Evolutionary conservation across 768 basidiomycete genomes (phyloP).

Genomic region (Auriculariales sp.): DNA sequence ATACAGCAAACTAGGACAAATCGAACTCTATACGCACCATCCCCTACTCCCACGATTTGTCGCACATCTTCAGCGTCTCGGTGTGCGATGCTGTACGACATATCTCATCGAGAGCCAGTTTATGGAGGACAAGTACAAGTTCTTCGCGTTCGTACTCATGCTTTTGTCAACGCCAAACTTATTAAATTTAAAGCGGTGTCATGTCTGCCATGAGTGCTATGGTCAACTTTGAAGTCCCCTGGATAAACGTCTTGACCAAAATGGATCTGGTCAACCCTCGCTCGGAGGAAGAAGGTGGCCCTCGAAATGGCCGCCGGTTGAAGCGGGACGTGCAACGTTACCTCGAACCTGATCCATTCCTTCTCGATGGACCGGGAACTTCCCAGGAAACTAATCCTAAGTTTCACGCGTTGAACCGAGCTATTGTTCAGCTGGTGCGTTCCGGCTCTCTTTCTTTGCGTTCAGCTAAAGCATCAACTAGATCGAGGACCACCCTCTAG

Average conservation of each 20-base stretch:
- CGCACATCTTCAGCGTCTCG: conserved; percentile 55
- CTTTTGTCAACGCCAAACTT: conserved; percentile 1
- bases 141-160: conserved; percentile 49
- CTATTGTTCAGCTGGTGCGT: conserved; percentile 84
- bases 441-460: background rate
- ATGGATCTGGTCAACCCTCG: conserved; percentile 86
- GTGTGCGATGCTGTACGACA: conserved; percentile 74
- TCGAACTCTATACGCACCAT: conserved; percentile 97
- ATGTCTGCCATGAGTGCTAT: conserved; percentile 98
- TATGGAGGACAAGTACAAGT: conserved; percentile 98
- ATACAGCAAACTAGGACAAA: conserved; percentile 80
- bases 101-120: conserved; percentile 97
- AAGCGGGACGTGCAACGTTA: conserved; percentile 84
- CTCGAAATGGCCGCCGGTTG: conserved; percentile 57
- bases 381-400: conserved; percentile 52
- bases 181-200: conserved; percentile 49
- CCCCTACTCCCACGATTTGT: conserved; percentile 88
- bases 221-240: conserved; percentile 93
- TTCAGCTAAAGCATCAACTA: conserved; percentile 15
- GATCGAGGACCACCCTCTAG: conserved; percentile 98
- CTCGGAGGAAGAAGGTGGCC: conserved; percentile 41
- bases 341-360: conserved; percentile 86
- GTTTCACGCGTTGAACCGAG: conserved; percentile 88
- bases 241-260: conserved; percentile 97
- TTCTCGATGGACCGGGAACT: conserved; percentile 48